Evolutionary conservation across 1,284 basidiomycete genomes (phyloP).

Genomic region (Ceratobasidium sp.): DNA sequence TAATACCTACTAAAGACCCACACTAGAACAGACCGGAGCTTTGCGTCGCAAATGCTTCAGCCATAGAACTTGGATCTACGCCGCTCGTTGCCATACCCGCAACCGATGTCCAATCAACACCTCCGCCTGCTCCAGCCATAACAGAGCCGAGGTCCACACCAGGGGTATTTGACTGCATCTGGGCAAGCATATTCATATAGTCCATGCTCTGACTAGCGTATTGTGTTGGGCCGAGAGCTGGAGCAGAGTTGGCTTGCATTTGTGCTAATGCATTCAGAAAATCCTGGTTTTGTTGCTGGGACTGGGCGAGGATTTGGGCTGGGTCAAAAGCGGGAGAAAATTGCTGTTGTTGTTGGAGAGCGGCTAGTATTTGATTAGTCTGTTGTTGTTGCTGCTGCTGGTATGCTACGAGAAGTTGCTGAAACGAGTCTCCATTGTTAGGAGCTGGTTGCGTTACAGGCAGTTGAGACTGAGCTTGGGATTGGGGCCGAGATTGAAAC

Average conservation of each 20-base stretch:
- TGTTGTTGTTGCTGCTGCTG: slow-evolving; percentile 35
- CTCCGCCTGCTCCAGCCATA: slow-evolving; percentile 3
- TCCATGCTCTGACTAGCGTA: not conserved
- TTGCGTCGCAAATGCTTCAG: not conserved
- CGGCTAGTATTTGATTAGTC: slow-evolving; percentile 28
- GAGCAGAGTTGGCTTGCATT: slow-evolving; percentile 19
- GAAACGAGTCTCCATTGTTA: not conserved
- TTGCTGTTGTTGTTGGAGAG: slow-evolving; percentile 32
- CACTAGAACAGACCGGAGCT: slow-evolving; percentile 1
- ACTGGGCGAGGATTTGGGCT: slow-evolving; percentile 2
- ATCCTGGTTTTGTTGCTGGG: slow-evolving; percentile 9
- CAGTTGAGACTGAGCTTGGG: not conserved
- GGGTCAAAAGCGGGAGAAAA: slow-evolving; percentile 8
- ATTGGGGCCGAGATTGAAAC: not conserved
- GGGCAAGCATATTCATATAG: not conserved
- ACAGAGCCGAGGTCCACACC: slow-evolving; percentile 8
- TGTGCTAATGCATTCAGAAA: slow-evolving; percentile 11
- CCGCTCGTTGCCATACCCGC: not conserved
- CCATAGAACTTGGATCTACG: slow-evolving; percentile 8
- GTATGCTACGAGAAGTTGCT: slow-evolving; percentile 5
- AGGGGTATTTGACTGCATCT: not conserved
- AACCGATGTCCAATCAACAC: slow-evolving; percentile 23
- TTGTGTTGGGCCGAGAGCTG: not conserved
- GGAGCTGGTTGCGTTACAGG: not conserved
- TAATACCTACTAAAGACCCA: not conserved